Conservation (phyloP, 768 basidiomycete genomes). For the Leccinum olivaceopallidum region DNA sequence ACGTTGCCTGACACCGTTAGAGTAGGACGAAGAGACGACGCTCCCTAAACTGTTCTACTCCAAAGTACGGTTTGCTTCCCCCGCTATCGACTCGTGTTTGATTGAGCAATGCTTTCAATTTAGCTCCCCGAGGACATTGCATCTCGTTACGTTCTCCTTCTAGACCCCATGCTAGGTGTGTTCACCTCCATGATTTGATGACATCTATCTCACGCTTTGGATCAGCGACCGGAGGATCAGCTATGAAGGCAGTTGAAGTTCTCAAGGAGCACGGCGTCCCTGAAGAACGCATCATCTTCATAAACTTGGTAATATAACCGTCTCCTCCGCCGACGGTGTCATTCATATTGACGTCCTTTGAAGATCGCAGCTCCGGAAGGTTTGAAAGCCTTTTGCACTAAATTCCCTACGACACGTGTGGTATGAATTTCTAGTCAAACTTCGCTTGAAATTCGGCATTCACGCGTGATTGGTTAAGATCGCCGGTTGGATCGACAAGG, state of each 20-base stretch:
- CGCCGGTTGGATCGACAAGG: conserved; percentile 94
- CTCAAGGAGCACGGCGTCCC: conserved; percentile 89
- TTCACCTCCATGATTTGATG: not conserved
- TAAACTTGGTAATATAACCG: conserved; percentile 73
- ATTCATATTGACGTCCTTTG: conserved; percentile 3
- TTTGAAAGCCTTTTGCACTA: conserved; percentile 73
- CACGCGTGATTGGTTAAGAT: conserved; percentile 49
- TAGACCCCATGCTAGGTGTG: conserved; percentile 97
- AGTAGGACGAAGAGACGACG: conserved; percentile 91
- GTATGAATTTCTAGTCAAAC: conserved; percentile 44
- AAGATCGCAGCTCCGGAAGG: conserved; percentile 92
- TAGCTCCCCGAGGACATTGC: conserved; percentile 62
- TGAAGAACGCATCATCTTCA: conserved; percentile 93
- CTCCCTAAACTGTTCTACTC: conserved; percentile 92
- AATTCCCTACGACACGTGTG: conserved; percentile 75
- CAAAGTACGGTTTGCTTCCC: conserved; percentile 47
- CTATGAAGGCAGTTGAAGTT: conserved; percentile 96
- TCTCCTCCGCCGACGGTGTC: not conserved
- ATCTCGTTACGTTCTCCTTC: conserved; percentile 84
- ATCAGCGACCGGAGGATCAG: conserved; percentile 92
- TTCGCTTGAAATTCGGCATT: not conserved
- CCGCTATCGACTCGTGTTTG: not conserved
- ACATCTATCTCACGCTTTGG: not conserved
- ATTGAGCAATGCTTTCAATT: not conserved
- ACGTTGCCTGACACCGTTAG: conserved; percentile 1